Evolutionary conservation across 306 rosid species (phyloP).

Genomic region (Cucumis hystrix): DNA sequence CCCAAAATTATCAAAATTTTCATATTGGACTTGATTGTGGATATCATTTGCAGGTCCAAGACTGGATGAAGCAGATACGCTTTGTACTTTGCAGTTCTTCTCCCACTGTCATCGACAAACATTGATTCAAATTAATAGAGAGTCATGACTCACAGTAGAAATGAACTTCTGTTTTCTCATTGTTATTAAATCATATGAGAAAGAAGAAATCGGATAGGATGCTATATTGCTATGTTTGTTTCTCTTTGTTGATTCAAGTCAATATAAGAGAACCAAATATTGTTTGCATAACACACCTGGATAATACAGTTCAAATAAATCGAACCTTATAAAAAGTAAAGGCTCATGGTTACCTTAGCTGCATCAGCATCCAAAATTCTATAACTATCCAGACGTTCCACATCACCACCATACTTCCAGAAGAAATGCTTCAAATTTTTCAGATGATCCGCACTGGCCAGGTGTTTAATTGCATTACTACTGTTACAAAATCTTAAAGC

Average conservation of each 20-base stretch:
- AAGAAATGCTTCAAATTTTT: slow-evolving; percentile 75
- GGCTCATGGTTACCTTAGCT: slow-evolving; percentile 35
- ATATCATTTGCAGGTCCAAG: slow-evolving; percentile 66
- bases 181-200: background rate
- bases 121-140: background rate
- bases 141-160: background rate
- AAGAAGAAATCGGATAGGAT: background rate
- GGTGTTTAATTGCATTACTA: slow-evolving; percentile 57
- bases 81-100: slow-evolving; percentile 38
- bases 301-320: background rate
- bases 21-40: slow-evolving; percentile 61
- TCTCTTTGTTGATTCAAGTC: background rate
- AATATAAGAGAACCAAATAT: background rate
- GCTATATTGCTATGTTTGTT: background rate
- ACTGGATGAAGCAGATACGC: slow-evolving; percentile 22
- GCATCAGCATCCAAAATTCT: slow-evolving; percentile 43
- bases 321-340: background rate
- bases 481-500: slow-evolving; percentile 19
- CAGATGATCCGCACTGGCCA: slow-evolving; percentile 52
- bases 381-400: slow-evolving; percentile 35
- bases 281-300: background rate
- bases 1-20: slow-evolving; percentile 55
- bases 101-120: slow-evolving; percentile 60
- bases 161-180: background rate
- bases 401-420: slow-evolving; percentile 64